Percentiles rank a stretch among this genome's conserved stretches.
Evolutionary conservation across 805 yeast species (phyloP).

Genomic region (Cyberlindnera galapagoensis): DNA sequence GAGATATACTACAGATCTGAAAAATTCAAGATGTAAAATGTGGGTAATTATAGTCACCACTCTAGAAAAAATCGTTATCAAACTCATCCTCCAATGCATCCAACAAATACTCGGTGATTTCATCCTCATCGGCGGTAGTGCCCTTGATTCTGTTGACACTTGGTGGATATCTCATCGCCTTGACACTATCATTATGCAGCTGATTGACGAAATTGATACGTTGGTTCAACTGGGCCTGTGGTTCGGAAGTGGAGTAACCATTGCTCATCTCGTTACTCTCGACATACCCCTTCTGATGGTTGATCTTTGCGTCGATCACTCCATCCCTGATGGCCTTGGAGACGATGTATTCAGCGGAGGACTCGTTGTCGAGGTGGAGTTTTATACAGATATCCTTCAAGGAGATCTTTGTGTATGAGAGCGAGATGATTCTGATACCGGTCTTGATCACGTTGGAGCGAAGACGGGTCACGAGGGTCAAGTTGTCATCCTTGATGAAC

Average conservation of each 20-base stretch:
- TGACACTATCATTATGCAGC: conserved; percentile 85
- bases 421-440: conserved; percentile 87
- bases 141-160: conserved; percentile 20
- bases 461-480: conserved; percentile 77
- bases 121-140: conserved; percentile 16
- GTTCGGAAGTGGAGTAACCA: conserved; percentile 79
- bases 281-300: conserved; percentile 87
- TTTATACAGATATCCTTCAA: conserved; percentile 91
- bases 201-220: conserved; percentile 89
- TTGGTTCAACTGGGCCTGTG: conserved; percentile 84
- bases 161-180: conserved; percentile 88
- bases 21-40: background rate
- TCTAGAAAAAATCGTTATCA: conserved; percentile 22
- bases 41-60: background rate
- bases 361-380: conserved; percentile 87
- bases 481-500: conserved; percentile 72
- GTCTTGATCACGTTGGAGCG: conserved; percentile 97
- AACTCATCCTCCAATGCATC: conserved; percentile 23
- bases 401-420: conserved; percentile 86
- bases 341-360: conserved; percentile 93
- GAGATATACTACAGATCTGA: too few relatives aligned
- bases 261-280: conserved; percentile 83
- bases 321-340: conserved; percentile 97
- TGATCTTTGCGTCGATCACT: conserved; percentile 89
- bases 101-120: conserved; percentile 22